Evolutionary conservation across 495 filamentous ascomycete species (phyloP).

Genomic region (Hyaloscypha bicolor): DNA sequence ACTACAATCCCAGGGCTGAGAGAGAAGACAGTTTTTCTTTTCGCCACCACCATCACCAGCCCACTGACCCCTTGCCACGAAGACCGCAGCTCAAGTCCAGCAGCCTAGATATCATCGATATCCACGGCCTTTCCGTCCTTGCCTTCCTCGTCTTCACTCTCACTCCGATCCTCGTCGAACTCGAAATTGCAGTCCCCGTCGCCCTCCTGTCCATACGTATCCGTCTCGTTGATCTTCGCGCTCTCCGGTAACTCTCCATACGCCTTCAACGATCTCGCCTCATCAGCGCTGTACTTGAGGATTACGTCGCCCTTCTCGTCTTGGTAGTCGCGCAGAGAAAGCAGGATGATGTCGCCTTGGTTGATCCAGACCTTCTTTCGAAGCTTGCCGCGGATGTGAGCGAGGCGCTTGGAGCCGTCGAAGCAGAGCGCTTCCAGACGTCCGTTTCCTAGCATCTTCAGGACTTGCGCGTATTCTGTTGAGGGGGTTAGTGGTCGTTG

Average conservation of each 20-base stretch:
- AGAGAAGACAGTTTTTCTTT: slow-evolving; percentile 61
- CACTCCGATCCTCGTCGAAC: slow-evolving; percentile 88
- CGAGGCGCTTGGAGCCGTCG: slow-evolving; percentile 85
- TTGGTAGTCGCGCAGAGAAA: slow-evolving; percentile 96
- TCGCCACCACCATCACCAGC: slow-evolving; percentile 10
- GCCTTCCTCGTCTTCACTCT: slow-evolving; percentile 59
- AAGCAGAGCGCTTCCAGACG: slow-evolving; percentile 96
- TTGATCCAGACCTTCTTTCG: slow-evolving; percentile 99
- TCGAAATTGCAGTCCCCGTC: slow-evolving; percentile 83
- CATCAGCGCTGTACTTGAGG: slow-evolving; percentile 97
- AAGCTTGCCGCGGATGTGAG: slow-evolving; percentile 91
- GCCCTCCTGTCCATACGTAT: slow-evolving; percentile 77
- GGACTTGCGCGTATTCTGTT: slow-evolving; percentile 93
- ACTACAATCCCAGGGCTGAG: slow-evolving; percentile 45
- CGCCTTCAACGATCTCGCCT: slow-evolving; percentile 91
- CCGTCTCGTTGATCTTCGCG: slow-evolving; percentile 99
- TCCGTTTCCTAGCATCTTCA: slow-evolving; percentile 99
- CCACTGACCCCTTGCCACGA: not conserved
- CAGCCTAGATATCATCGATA: slow-evolving; percentile 70
- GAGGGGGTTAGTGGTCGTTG: slow-evolving; percentile 27
- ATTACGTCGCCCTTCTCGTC: slow-evolving; percentile 99
- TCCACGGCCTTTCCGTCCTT: slow-evolving; percentile 66
- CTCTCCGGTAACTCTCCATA: slow-evolving; percentile 96
- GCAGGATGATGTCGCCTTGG: slow-evolving; percentile 97
- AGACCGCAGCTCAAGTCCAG: not conserved